Evolutionary conservation across 2,329 filamentous ascomycete genomes (phyloP).

Genomic region (Apiospora koreana): DNA sequence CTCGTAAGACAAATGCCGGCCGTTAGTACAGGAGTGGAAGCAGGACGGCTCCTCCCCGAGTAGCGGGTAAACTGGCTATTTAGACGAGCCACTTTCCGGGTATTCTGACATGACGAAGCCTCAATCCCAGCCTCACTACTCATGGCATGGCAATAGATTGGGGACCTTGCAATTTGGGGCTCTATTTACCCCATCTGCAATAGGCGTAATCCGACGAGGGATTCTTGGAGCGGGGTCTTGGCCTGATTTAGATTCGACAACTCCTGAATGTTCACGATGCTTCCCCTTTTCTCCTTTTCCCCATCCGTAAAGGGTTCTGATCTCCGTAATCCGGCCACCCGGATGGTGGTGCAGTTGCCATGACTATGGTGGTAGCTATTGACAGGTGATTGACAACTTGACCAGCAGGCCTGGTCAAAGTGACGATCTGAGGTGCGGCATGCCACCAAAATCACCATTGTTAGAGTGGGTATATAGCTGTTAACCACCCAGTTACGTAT

Average conservation of each 20-base stretch:
- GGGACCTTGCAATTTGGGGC: background rate
- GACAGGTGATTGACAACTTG: no score
- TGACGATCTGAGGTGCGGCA: no score
- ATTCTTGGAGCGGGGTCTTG: background rate
- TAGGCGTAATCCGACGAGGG: background rate
- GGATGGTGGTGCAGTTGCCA: background rate
- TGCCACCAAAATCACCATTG: no score
- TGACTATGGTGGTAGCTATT: background rate
- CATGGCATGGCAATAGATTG: background rate
- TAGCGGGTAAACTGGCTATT: slow-evolving; percentile 6
- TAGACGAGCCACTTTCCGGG: background rate
- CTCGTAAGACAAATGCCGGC: background rate
- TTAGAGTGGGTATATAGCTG: no score
- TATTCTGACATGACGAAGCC: background rate
- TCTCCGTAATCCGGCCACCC: background rate
- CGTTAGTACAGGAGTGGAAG: background rate
- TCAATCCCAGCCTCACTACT: background rate
- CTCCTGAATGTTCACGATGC: background rate
- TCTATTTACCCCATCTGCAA: background rate
- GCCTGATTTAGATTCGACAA: background rate
- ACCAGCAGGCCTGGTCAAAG: no score
- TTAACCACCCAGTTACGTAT: no score
- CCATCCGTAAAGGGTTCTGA: background rate
- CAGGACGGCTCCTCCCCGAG: background rate
- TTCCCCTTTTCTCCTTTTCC: background rate